Evolutionary conservation across 305 asterid genomes (phyloP).

Genomic region (Euphrasia arctica): DNA sequence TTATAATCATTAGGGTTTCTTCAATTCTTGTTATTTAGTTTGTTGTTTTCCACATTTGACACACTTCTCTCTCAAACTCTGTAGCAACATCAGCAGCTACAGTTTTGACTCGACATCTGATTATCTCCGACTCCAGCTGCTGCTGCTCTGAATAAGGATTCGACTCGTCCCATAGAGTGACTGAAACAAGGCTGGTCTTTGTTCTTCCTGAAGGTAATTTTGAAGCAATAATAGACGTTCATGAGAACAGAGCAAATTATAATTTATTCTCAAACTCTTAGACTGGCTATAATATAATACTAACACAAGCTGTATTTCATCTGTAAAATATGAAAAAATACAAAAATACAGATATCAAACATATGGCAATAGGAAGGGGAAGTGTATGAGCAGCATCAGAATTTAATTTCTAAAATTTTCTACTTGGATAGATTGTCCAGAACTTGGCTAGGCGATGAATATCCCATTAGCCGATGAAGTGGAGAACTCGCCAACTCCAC

Average conservation of each 20-base stretch:
- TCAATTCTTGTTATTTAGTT: conserved; percentile 48
- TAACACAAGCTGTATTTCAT: conserved; percentile 19
- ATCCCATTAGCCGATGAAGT: conserved; percentile 90
- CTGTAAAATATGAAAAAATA: conserved; percentile 2
- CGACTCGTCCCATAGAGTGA: too few relatives aligned
- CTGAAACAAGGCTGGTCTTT: too few relatives aligned
- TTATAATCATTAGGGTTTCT: conserved; percentile 69
- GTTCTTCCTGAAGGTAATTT: too few relatives aligned
- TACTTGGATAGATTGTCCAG: conserved; percentile 27
- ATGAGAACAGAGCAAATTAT: too few relatives aligned
- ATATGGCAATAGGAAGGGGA: background rate
- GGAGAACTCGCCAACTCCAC: conserved; percentile 53
- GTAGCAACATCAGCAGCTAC: too few relatives aligned
- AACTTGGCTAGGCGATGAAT: conserved; percentile 65
- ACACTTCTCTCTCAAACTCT: conserved; percentile 62
- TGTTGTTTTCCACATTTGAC: conserved; percentile 18
- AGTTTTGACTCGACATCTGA: too few relatives aligned
- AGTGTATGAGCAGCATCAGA: background rate
- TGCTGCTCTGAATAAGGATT: too few relatives aligned
- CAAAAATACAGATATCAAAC: conserved; percentile 12
- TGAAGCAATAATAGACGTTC: too few relatives aligned
- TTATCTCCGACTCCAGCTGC: too few relatives aligned
- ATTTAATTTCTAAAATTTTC: too few relatives aligned
- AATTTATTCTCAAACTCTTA: too few relatives aligned
- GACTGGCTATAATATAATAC: background rate